Percentiles rank a stretch among this genome's conserved stretches.
Evolutionary conservation across 441 rosid species (phyloP).

Genomic region (Erodium texanum): DNA sequence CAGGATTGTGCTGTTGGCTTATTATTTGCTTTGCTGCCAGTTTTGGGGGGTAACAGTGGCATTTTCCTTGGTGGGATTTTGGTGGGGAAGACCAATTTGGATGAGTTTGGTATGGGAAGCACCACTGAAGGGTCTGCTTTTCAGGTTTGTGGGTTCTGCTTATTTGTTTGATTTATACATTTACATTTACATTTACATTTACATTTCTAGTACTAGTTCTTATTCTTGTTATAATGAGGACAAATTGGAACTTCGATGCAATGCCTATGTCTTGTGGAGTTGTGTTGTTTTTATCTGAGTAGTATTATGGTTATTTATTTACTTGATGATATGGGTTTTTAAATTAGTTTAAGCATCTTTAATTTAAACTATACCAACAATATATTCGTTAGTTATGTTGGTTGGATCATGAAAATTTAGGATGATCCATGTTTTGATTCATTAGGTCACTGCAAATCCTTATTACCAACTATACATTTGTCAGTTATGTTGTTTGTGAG

Average conservation of each 20-base stretch:
- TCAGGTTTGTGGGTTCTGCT: neutral
- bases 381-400: neutral
- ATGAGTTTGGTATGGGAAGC: conserved; percentile 96
- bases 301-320: too few species aligned
- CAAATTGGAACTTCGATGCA: too few species aligned
- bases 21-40: too few species aligned
- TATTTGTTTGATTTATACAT: neutral
- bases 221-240: too few species aligned
- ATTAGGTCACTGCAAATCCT: too few species aligned
- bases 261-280: neutral
- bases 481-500: too few species aligned
- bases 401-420: neutral
- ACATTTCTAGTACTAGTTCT: neutral
- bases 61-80: conserved; percentile 82
- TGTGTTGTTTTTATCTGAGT: neutral
- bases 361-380: neutral
- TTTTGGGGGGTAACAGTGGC: too few species aligned
- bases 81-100: conserved; percentile 86
- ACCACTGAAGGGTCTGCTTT: conserved; percentile 63
- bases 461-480: too few species aligned
- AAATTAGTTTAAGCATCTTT: neutral
- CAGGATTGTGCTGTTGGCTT: too few species aligned
- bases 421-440: too few species aligned
- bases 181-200: too few species aligned
- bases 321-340: neutral